Evolutionary conservation across 1,284 basidiomycete genomes (phyloP).

Genomic region (Paramarasmius palmivorus): DNA sequence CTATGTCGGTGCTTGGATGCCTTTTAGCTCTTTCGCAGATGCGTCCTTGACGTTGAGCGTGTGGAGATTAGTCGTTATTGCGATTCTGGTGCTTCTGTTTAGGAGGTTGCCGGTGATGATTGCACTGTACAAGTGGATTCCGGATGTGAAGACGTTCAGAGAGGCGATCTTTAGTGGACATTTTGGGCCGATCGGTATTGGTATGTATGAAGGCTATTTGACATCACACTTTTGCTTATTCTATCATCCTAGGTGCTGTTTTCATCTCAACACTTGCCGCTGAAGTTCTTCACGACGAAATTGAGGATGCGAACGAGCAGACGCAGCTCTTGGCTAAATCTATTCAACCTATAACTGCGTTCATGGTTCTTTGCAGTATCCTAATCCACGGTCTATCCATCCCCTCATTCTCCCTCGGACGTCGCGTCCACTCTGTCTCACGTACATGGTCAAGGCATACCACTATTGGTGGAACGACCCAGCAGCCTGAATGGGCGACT

Average conservation of each 20-base stretch:
- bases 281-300: slow-evolving; percentile 59
- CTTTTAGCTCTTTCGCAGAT: slow-evolving; percentile 77
- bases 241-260: slow-evolving; percentile 59
- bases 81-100: slow-evolving; percentile 76
- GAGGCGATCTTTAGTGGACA: slow-evolving; percentile 90
- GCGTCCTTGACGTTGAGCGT: slow-evolving; percentile 68
- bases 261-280: slow-evolving; percentile 91
- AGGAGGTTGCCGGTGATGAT: slow-evolving; percentile 85
- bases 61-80: slow-evolving; percentile 83
- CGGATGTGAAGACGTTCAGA: slow-evolving; percentile 89
- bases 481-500: slow-evolving; percentile 62
- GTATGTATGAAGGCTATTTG: slow-evolving; percentile 40
- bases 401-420: slow-evolving; percentile 88
- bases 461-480: slow-evolving; percentile 19
- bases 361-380: slow-evolving; percentile 89
- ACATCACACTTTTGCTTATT: not conserved
- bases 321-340: slow-evolving; percentile 67
- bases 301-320: slow-evolving; percentile 55
- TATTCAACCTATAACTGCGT: slow-evolving; percentile 89
- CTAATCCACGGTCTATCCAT: slow-evolving; percentile 90
- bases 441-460: slow-evolving; percentile 72
- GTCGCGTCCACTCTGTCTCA: slow-evolving; percentile 86
- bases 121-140: slow-evolving; percentile 85
- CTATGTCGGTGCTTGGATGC: slow-evolving; percentile 94
- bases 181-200: slow-evolving; percentile 92